A percentile compares a stretch with the other conserved stretches of the same genome.
Evolutionary conservation across 345 rosid genomes (phyloP).

Genomic region (Sisymbrium irio): DNA sequence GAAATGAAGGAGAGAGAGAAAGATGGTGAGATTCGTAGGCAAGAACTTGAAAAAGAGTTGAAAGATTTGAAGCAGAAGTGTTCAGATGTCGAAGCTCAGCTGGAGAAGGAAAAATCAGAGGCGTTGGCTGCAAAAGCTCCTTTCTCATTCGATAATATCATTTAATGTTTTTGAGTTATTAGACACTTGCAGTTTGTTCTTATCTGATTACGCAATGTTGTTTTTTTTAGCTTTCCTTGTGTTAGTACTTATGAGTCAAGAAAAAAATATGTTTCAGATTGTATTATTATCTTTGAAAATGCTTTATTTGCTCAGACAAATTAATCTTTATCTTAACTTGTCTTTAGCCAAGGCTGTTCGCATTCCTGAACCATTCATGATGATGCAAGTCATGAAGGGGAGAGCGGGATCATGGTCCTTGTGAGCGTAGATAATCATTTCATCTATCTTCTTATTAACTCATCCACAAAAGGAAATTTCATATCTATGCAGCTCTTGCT

Average conservation of each 20-base stretch:
- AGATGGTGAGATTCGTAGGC: neutral
- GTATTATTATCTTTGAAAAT: neutral
- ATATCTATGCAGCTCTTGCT: no score
- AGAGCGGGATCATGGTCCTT: no score
- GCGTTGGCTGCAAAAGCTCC: slow-evolving; percentile 9
- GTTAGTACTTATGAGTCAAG: neutral
- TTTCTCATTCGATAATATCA: neutral
- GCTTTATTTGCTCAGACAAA: neutral
- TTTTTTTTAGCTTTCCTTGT: neutral
- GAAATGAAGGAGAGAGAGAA: neutral
- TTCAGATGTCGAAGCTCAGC: slow-evolving; percentile 10
- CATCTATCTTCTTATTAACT: no score
- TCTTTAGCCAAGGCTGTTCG: neutral
- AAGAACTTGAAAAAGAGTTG: neutral
- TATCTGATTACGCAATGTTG: neutral
- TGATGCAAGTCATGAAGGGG: no score
- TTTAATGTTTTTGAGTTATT: neutral
- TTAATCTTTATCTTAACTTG: neutral
- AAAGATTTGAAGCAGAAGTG: neutral
- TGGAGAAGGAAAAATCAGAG: slow-evolving; percentile 16
- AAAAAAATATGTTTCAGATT: neutral
- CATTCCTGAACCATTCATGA: no score
- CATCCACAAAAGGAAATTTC: no score
- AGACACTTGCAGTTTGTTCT: neutral
- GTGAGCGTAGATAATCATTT: no score